Conservation (phyloP, 2,329 filamentous ascomycete genomes). For the Botrytis tulipae region DNA sequence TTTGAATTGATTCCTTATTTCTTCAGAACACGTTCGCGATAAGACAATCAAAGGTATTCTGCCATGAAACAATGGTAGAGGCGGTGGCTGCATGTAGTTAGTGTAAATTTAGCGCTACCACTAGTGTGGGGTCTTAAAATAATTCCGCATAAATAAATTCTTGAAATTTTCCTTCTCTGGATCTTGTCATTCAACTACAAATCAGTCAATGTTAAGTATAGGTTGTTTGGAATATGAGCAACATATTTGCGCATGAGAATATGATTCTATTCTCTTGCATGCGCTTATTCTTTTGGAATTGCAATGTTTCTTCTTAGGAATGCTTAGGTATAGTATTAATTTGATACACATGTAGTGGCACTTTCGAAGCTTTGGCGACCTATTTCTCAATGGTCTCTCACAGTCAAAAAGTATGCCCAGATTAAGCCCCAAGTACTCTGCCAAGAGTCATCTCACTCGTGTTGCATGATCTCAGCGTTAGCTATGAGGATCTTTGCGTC, state of each 20-base stretch:
- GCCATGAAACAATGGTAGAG: neutral
- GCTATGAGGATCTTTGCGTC: conserved; percentile 84
- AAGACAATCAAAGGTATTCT: neutral
- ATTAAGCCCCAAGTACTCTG: conserved; percentile 71
- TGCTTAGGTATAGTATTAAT: conserved; percentile 3
- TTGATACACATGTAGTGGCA: conserved; percentile 50
- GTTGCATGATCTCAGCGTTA: conserved; percentile 77
- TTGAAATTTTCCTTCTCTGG: neutral
- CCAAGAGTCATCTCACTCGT: conserved; percentile 90
- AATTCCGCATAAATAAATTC: conserved; percentile 12
- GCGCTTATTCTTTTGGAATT: neutral
- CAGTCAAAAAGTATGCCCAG: conserved; percentile 87
- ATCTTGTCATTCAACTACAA: neutral
- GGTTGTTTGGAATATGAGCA: neutral
- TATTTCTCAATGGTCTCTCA: conserved; percentile 66
- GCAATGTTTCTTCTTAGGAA: neutral
- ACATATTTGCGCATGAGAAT: neutral
- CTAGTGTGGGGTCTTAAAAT: neutral
- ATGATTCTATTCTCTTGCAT: neutral
- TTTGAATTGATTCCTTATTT: neutral
- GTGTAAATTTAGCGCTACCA: neutral
- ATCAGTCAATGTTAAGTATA: neutral
- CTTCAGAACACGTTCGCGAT: conserved; percentile 17
- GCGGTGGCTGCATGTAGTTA: neutral
- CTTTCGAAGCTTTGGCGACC: conserved; percentile 89